Percentiles rank a stretch among this genome's conserved stretches.
phyloP scores from a whole-genome alignment of 768 basidiomycete species.

The Albatrellus ellisii region DNA sequence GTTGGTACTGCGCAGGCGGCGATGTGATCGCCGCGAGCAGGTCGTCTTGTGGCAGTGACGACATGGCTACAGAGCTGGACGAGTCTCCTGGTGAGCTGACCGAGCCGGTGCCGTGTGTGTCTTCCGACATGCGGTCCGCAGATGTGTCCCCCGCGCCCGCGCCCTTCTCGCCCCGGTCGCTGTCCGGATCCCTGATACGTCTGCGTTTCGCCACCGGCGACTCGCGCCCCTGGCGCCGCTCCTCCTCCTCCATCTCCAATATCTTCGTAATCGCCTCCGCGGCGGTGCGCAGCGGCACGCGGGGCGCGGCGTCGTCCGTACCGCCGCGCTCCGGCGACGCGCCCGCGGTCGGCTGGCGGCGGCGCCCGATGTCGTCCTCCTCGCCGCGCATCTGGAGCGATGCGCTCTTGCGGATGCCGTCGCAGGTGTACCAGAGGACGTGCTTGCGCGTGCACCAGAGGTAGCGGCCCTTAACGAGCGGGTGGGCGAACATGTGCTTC shows the following conservation, averaged over 20 bases:
- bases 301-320: conserved; percentile 5
- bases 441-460: conserved; percentile 15
- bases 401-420: conserved; percentile 15
- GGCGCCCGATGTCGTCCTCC: conserved; percentile 15
- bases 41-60: no score
- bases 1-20: no score
- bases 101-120: neutral
- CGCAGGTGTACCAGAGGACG: conserved; percentile 14
- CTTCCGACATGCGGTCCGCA: neutral
- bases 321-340: conserved; percentile 15
- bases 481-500: conserved; percentile 15
- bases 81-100: neutral
- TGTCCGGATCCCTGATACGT: conserved; percentile 6
- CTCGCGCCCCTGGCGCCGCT: conserved; percentile 13
- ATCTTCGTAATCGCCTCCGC: conserved; percentile 14
- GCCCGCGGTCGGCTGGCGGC: conserved; percentile 11
- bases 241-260: conserved; percentile 12
- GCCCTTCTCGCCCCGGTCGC: neutral
- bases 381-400: conserved; percentile 14
- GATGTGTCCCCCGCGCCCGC: neutral
- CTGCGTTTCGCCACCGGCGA: conserved; percentile 11
- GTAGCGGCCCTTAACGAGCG: conserved; percentile 13
- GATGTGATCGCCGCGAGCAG: no score
- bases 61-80: no score
- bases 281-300: conserved; percentile 13